These are phyloP conservation scores for Lactarius quietus DNA, from an alignment of 768 basidiomycete genomes.

Conservation along the genomic window DNA sequence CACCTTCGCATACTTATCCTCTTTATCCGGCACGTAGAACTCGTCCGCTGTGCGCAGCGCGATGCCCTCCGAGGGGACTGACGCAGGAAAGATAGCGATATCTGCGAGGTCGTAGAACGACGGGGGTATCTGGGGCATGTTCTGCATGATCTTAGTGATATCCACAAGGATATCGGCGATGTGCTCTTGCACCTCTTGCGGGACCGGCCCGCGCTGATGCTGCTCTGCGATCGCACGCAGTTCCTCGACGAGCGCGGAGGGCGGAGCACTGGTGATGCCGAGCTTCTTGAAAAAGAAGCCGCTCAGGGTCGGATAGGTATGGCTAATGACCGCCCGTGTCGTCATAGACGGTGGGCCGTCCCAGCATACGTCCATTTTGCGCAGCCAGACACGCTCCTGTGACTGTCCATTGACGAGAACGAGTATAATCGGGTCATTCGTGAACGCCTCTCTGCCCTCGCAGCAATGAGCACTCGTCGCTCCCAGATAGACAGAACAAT, in stretches of 20 bases:
- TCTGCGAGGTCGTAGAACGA: conserved; percentile 15
- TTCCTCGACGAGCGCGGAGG: conserved; percentile 26
- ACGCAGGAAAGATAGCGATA: conserved; percentile 22
- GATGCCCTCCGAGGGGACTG: conserved; percentile 1
- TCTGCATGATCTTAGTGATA: conserved; percentile 13
- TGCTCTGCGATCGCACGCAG: conserved; percentile 13
- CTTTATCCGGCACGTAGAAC: conserved; percentile 29
- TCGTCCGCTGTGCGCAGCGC: conserved; percentile 8
- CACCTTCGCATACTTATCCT: conserved; percentile 17
- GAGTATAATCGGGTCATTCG: conserved; percentile 19
- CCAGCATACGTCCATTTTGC: conserved; percentile 25
- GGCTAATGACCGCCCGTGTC: conserved; percentile 22
- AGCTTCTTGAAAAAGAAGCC: conserved; percentile 27
- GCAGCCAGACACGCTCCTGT: conserved; percentile 18
- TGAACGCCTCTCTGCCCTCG: conserved; percentile 22
- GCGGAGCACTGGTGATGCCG: conserved; percentile 17
- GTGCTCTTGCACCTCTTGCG: neutral
- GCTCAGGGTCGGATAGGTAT: conserved; percentile 16
- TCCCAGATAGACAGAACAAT: neutral
- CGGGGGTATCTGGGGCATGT: neutral
- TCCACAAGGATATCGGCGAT: conserved; percentile 25
- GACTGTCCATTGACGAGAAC: conserved; percentile 3
- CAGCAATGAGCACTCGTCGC: neutral
- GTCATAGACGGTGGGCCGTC: conserved; percentile 27
- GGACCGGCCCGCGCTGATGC: conserved; percentile 1